Conservation (phyloP, 352 stramenopile species). For the Thraustochytrium striatum region DNA sequence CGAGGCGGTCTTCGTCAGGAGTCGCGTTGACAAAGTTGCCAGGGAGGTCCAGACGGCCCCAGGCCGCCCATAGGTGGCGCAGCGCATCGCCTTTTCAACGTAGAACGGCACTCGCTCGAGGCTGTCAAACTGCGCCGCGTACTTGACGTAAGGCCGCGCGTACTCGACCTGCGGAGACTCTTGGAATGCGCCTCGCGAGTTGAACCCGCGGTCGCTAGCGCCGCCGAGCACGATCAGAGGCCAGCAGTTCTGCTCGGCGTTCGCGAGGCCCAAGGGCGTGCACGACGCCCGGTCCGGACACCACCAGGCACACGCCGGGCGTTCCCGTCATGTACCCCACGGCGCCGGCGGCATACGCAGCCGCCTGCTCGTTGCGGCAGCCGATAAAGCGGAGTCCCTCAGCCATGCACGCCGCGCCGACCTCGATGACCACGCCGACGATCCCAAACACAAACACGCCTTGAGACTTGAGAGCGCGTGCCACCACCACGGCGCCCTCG, state of each 20-base stretch:
- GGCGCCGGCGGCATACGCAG: conserved; percentile 47
- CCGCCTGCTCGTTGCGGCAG: conserved; percentile 49
- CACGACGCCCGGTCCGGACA: conserved; percentile 49
- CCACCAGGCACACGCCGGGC: conserved; percentile 49
- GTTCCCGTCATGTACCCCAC: conserved; percentile 51
- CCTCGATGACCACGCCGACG: conserved; percentile 49
- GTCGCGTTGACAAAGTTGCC: conserved; percentile 41
- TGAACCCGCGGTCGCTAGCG: conserved; percentile 38
- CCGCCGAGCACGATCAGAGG: conserved; percentile 50
- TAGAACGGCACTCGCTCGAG: conserved; percentile 46
- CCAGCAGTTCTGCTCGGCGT: conserved; percentile 50
- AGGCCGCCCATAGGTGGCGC: conserved; percentile 45
- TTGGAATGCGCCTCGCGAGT: conserved; percentile 48
- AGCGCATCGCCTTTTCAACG: conserved; percentile 49
- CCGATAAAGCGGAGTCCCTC: conserved; percentile 50
- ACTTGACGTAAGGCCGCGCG: conserved; percentile 47
- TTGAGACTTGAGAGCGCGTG: conserved; percentile 46
- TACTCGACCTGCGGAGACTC: conserved; percentile 51
- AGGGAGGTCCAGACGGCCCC: conserved; percentile 49
- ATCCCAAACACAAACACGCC: conserved; percentile 52
- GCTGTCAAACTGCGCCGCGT: conserved; percentile 40
- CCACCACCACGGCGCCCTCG: conserved; percentile 22
- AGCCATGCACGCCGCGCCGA: conserved; percentile 25
- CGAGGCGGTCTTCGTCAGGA: conserved; percentile 7
- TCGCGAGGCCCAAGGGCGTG: conserved; percentile 50